These are phyloP conservation scores for Hemileccinum rubropunctum DNA, from an alignment of 768 basidiomycete genomes.

Conservation along the genomic window DNA sequence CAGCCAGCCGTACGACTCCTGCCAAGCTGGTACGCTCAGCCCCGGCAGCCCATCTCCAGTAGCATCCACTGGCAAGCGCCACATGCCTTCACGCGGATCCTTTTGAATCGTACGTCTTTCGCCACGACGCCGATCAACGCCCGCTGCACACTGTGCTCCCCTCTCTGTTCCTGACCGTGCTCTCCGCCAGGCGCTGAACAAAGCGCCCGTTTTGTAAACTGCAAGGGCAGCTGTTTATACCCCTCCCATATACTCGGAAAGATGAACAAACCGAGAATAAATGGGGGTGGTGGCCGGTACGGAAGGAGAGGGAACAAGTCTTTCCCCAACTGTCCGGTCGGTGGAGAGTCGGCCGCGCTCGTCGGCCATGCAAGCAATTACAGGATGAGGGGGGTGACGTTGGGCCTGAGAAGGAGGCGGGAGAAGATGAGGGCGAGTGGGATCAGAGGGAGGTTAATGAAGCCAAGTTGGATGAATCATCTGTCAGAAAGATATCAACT, in stretches of 20 bases:
- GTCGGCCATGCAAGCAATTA: constrained; percentile 29
- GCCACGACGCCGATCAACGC: constrained; percentile 19
- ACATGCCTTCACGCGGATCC: constrained; percentile 33
- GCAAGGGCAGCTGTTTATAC: constrained; percentile 42
- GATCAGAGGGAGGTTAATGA: constrained; percentile 69
- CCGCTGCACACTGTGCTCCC: constrained; percentile 20
- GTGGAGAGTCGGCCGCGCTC: constrained; percentile 5
- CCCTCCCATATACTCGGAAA: constrained; percentile 46
- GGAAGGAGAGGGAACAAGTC: constrained; percentile 31
- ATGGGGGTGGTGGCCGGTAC: constrained; percentile 59
- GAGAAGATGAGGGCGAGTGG: constrained; percentile 66
- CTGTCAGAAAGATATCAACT: constrained; percentile 61
- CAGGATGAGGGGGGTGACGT: constrained; percentile 23
- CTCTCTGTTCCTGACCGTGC: constrained; percentile 11
- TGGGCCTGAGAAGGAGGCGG: constrained; percentile 43
- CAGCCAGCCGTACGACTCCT: too few species aligned
- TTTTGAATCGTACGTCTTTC: constrained; percentile 30
- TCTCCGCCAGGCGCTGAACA: constrained; percentile 30
- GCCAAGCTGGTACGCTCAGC: too few species aligned
- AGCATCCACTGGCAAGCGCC: too few species aligned
- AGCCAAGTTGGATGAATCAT: constrained; percentile 68
- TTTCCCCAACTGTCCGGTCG: background rate
- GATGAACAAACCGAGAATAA: constrained; percentile 52
- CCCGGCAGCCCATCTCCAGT: too few species aligned
- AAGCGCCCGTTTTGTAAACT: constrained; percentile 43